Conservation (phyloP, 2,329 filamentous ascomycete species). For the Trichoderma sp. region DNA sequence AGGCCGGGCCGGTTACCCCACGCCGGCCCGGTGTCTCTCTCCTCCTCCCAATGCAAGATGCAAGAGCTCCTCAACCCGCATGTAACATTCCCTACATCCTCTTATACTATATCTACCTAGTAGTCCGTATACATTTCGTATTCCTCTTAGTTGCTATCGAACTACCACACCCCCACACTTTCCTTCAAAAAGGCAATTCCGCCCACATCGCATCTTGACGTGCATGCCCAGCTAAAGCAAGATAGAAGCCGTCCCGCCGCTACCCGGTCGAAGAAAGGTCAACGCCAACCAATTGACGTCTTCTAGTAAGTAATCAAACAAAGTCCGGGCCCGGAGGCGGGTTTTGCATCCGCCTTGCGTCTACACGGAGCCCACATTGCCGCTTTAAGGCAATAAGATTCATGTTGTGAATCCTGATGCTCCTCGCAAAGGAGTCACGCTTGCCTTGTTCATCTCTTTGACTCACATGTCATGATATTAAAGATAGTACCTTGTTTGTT, state of each 20-base stretch:
- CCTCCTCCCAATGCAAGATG: neutral
- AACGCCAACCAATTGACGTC: neutral
- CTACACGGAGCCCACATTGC: neutral
- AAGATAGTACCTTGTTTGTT: neutral
- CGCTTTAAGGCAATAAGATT: neutral
- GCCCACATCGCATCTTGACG: neutral
- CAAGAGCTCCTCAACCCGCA: neutral
- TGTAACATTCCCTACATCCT: neutral
- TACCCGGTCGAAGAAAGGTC: neutral
- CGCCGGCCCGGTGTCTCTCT: neutral
- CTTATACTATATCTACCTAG: neutral
- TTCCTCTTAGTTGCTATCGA: neutral
- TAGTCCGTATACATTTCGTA: neutral
- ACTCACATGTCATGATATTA: neutral
- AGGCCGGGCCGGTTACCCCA: neutral
- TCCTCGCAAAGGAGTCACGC: neutral
- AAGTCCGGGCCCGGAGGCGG: neutral
- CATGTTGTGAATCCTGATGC: neutral
- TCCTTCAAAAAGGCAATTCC: slow-evolving; percentile 11
- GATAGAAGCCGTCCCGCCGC: neutral
- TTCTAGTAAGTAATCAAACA: neutral
- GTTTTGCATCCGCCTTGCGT: neutral
- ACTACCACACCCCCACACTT: neutral
- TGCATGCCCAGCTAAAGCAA: neutral
- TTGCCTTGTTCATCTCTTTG: neutral